Conservation (phyloP, 768 basidiomycete species). For the Lactarius quietus region DNA sequence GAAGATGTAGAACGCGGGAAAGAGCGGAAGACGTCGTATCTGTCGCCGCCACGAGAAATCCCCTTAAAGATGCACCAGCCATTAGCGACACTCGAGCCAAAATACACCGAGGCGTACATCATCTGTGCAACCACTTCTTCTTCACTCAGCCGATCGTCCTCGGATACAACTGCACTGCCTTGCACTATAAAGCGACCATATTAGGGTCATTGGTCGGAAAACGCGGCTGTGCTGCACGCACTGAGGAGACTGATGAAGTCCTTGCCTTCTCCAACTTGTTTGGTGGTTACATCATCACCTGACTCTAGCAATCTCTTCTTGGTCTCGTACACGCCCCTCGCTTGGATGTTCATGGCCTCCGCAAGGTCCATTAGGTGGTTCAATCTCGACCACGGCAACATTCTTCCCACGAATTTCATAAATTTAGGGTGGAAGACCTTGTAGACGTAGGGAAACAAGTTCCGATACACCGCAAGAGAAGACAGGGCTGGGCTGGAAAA, state of each 20-base stretch:
- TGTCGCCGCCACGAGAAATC: conserved; percentile 22
- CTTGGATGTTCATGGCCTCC: conserved; percentile 36
- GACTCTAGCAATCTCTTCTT: conserved; percentile 37
- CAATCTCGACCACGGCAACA: conserved; percentile 34
- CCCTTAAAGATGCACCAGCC: conserved; percentile 3
- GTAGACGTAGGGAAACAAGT: conserved; percentile 21
- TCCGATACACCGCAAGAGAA: conserved; percentile 17
- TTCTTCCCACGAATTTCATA: conserved; percentile 35
- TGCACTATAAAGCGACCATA: conserved; percentile 33
- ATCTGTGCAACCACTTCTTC: conserved; percentile 42
- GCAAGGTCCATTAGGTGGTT: conserved; percentile 36
- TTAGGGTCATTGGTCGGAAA: not conserved
- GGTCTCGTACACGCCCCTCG: conserved; percentile 36
- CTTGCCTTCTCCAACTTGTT: conserved; percentile 37
- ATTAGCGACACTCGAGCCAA: not conserved
- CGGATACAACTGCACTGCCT: conserved; percentile 37
- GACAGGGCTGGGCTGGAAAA: conserved; percentile 13
- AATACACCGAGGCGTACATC: conserved; percentile 25
- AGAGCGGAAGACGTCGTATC: not conserved
- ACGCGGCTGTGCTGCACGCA: conserved; percentile 27
- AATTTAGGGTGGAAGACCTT: conserved; percentile 29
- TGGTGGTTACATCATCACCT: conserved; percentile 33
- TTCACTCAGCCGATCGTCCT: conserved; percentile 28
- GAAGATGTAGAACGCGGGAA: not conserved
- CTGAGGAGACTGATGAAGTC: conserved; percentile 47